Percentiles rank a stretch among this genome's conserved stretches.
These are phyloP conservation scores for Populus deltoides DNA, from an alignment of 345 rosid genomes.

Conservation along the genomic window DNA sequence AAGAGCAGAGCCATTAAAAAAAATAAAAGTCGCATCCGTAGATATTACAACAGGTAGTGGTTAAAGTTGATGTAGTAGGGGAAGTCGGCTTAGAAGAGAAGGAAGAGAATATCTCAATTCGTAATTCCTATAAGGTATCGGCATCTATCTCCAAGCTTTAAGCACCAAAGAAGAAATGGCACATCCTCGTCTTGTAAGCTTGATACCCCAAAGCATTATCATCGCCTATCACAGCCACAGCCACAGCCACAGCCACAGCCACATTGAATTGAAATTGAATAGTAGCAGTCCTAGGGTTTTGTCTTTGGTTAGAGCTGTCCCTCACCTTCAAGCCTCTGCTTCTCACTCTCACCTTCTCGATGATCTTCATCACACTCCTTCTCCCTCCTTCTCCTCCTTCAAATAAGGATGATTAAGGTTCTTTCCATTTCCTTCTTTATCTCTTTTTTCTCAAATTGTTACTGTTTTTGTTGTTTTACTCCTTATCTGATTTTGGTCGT, in stretches of 20 bases:
- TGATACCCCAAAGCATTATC: neutral
- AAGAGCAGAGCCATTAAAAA: no score
- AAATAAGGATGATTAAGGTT: neutral
- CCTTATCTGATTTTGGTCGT: no score
- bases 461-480: no score
- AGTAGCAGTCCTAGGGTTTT: neutral
- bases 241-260: neutral
- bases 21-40: no score
- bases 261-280: neutral
- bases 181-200: neutral
- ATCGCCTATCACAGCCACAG: neutral
- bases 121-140: no score
- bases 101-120: no score
- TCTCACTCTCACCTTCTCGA: neutral
- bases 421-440: neutral
- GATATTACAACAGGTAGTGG: no score
- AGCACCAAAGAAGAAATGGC: conserved; percentile 1
- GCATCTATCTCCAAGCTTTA: no score
- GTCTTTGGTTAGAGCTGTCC: neutral
- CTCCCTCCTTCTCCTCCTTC: neutral
- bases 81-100: no score
- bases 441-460: no score
- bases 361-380: neutral
- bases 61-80: no score
- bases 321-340: neutral